Conservation (phyloP, 805 yeast species). For the Yamadazyma scolyti region DNA sequence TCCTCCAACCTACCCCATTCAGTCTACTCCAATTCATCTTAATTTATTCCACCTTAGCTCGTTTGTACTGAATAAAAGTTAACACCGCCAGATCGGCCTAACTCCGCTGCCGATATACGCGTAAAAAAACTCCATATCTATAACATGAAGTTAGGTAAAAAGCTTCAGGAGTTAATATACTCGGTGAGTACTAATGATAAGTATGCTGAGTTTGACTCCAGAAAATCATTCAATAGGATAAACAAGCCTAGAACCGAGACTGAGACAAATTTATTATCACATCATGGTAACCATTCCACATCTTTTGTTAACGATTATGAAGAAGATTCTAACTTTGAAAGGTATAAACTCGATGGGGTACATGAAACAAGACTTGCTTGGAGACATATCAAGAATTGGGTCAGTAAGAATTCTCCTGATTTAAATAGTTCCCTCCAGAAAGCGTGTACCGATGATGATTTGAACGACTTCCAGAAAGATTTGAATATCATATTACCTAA, state of each 20-base stretch:
- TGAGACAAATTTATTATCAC: conserved; percentile 23
- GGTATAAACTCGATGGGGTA: conserved; percentile 51
- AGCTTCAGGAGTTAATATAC: conserved; percentile 57
- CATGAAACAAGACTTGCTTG: conserved; percentile 77
- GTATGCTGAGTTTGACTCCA: conserved; percentile 61
- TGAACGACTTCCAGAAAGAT: conserved; percentile 80
- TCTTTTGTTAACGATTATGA: conserved; percentile 6
- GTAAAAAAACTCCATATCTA: no score
- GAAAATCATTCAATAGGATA: conserved; percentile 40
- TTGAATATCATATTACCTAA: conserved; percentile 70
- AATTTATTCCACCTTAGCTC: no score
- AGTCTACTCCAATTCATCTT: no score
- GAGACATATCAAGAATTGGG: conserved; percentile 87
- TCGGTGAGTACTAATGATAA: conserved; percentile 65
- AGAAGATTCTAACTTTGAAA: conserved; percentile 32
- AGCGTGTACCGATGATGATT: conserved; percentile 77
- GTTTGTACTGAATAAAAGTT: no score
- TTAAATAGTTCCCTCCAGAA: conserved; percentile 71
- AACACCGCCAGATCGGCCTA: no score
- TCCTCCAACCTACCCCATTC: not conserved
- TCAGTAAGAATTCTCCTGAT: conserved; percentile 75
- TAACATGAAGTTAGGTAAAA: conserved; percentile 24
- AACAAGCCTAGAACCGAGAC: conserved; percentile 34
- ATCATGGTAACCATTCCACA: conserved; percentile 5
- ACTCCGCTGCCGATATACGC: no score